phyloP scores from a whole-genome alignment of 768 basidiomycete genomes.

The Peribolospora kevripleyi region DNA sequence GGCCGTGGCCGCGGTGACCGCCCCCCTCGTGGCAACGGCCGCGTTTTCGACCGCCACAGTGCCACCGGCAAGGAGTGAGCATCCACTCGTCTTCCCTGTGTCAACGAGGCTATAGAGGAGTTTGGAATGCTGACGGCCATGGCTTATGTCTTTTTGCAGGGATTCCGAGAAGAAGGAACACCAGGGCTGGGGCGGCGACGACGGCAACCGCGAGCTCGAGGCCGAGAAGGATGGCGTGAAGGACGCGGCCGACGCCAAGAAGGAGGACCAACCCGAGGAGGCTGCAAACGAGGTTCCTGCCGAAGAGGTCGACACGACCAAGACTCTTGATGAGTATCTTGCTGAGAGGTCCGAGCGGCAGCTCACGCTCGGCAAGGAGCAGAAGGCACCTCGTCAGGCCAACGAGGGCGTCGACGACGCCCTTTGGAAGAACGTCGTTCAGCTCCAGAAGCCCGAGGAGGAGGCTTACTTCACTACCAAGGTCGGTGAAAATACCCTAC shows the following conservation, averaged over 20 bases:
- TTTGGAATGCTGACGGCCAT: conserved; percentile 7
- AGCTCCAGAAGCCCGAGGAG: conserved; percentile 40
- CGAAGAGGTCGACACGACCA: conserved; percentile 78
- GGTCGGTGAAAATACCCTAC: conserved; percentile 26
- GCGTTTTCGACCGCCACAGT: conserved; percentile 65
- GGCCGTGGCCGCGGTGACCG: conserved; percentile 26
- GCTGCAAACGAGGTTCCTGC: conserved; percentile 14
- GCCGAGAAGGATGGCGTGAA: conserved; percentile 44
- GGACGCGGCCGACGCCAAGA: conserved; percentile 13
- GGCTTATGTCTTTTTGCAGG: conserved; percentile 22
- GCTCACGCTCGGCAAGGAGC: conserved; percentile 22
- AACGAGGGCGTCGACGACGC: conserved; percentile 50
- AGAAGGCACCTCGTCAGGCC: conserved; percentile 31
- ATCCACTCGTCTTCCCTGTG: neutral
- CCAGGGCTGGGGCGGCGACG: conserved; percentile 85
- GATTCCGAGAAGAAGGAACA: conserved; percentile 89
- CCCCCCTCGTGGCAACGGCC: conserved; percentile 19
- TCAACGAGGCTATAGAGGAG: neutral
- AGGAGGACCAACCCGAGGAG: conserved; percentile 12
- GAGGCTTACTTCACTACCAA: conserved; percentile 66
- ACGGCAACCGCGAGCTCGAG: conserved; percentile 59
- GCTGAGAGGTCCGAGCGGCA: conserved; percentile 43
- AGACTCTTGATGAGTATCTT: conserved; percentile 80
- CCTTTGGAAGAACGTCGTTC: conserved; percentile 10
- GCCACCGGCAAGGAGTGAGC: conserved; percentile 40